These are phyloP conservation scores for Pythium volutum DNA, from an alignment of 352 stramenopile species.

Conservation along the genomic window DNA sequence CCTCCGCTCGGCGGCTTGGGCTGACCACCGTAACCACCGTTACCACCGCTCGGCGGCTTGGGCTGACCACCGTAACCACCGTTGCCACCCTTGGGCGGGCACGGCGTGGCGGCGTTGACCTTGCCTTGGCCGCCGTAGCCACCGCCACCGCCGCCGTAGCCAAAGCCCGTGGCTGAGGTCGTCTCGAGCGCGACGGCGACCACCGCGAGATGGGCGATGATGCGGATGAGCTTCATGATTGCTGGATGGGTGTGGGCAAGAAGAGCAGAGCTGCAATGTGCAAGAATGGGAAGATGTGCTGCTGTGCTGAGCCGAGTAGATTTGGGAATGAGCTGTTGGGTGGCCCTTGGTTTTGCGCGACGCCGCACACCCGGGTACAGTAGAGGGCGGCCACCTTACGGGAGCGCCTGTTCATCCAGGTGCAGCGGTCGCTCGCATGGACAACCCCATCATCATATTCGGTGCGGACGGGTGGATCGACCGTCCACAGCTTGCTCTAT, in stretches of 20 bases:
- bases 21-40: no score
- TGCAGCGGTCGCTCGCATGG: no score
- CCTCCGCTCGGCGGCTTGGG: no score
- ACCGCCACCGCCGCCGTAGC: background rate
- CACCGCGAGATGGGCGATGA: constrained; percentile 5
- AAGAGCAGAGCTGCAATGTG: background rate
- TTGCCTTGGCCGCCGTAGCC: background rate
- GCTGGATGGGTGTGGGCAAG: background rate
- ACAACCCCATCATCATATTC: background rate
- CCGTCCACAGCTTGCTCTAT: no score
- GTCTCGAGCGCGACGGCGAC: constrained; percentile 8
- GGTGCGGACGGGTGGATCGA: background rate
- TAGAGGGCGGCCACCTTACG: background rate
- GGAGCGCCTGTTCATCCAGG: background rate
- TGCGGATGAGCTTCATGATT: constrained; percentile 6
- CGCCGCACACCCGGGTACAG: background rate
- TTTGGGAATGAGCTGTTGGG: background rate
- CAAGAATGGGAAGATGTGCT: background rate
- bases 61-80: no score
- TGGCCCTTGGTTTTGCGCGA: background rate
- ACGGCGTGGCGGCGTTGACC: background rate
- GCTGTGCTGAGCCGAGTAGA: background rate
- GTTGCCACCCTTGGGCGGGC: no score
- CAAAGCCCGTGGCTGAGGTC: constrained; percentile 3
- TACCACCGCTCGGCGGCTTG: no score